Evolutionary conservation across 208 protist species (phyloP), one percentile per base, ranked within the genome.

Genomic region (Crithidia expoeki): DNA sequence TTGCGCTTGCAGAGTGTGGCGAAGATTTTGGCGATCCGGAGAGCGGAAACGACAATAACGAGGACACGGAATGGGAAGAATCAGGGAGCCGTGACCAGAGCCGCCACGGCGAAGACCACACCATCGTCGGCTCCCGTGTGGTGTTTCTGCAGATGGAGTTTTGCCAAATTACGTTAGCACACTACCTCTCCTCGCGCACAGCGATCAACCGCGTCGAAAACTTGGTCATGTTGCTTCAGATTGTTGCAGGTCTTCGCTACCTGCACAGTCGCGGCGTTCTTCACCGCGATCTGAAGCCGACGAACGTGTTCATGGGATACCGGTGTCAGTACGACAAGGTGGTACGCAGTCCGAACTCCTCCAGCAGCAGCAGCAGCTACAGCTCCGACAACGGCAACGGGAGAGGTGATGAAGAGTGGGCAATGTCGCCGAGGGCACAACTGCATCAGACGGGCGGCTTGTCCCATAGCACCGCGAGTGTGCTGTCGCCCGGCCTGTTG

Each of bases 61-160:
- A n/a, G 19, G 52, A 68, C 52, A 28, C 47, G 19, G 36, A 21
- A 30, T n/a, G 10, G 16, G 40, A 51, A 42, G 42, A 9, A 17
- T n/a, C 16, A 3, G 42, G 14, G 12, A 44, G 36, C 19, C 16
- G 32, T 11, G 51, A 42, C 30, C 25, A 14, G 19, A 61, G 52
- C 23, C 40, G 30, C 32, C 32, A 25, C 2, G n/a, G 34, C 36
- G 40, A 58, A 23, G 23, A 38, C 2, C 44, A 42, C 52, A 77
- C 46, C 56, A 58, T 93, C 19, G 68, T 91, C 40, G 80, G 79
- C 28, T 63, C 73, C 0, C 85, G 76, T 14, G 85, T 93, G 2
- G 80, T 96, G 0, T 95, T 96, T 74, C 38, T 96, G 40, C 92
- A 96, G 63, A 85, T 96, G 84, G 87, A 96, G 76, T 84, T 89